These are phyloP conservation scores for Saccharomycopsis hybrid DNA, from an alignment of 1,139 yeast species.

Conservation along the genomic window DNA sequence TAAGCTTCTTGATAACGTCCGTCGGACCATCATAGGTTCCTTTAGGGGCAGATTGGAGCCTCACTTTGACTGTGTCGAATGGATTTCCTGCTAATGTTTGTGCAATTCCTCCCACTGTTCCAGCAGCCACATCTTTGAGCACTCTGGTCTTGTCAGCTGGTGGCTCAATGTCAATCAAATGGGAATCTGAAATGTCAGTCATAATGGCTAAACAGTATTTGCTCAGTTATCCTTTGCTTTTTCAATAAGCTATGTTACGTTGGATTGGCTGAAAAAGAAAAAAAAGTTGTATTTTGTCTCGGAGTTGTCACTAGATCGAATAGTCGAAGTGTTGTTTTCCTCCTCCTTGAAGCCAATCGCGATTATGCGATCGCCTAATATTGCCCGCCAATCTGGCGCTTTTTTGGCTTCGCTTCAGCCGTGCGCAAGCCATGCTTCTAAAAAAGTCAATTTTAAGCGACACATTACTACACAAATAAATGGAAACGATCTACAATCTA, in stretches of 20 bases:
- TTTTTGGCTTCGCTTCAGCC: too few species aligned
- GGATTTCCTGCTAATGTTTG: conserved; percentile 97
- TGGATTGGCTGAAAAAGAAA: background rate
- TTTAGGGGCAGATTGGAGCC: conserved; percentile 78
- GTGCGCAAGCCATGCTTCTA: too few species aligned
- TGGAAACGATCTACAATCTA: too few species aligned
- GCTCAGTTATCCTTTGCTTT: background rate
- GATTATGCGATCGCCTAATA: too few species aligned
- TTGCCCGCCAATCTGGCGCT: too few species aligned
- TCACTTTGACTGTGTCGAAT: conserved; percentile 87
- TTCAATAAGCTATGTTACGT: background rate
- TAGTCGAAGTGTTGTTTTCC: too few species aligned
- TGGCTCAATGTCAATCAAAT: conserved; percentile 20
- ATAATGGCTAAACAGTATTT: background rate
- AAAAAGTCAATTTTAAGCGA: too few species aligned
- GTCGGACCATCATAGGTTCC: conserved; percentile 70
- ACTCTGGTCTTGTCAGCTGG: conserved; percentile 40
- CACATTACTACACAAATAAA: too few species aligned
- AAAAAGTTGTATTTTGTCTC: background rate
- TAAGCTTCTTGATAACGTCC: conserved; percentile 65
- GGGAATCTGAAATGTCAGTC: conserved; percentile 15
- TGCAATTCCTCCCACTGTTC: conserved; percentile 90
- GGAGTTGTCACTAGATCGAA: too few species aligned
- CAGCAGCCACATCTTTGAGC: conserved; percentile 76
- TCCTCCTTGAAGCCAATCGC: too few species aligned